Evolutionary conservation across 257 asterid genomes (phyloP).

Genomic region (Nicotiana knightiana): DNA sequence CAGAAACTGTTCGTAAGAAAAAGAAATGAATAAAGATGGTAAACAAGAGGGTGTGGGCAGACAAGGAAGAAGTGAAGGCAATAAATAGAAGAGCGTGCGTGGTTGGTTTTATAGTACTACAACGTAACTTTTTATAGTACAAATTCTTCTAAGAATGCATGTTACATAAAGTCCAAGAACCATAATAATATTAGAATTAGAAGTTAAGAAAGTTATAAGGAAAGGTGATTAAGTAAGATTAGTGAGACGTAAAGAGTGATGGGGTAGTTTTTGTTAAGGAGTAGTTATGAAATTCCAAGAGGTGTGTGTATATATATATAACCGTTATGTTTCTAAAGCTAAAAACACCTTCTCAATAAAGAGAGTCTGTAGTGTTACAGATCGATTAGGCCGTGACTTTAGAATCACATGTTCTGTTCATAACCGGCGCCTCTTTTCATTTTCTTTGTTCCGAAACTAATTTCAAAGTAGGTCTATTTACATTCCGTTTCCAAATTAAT

Average conservation of each 20-base stretch:
- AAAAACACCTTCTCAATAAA: neutral
- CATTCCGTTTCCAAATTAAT: neutral
- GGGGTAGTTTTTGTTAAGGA: neutral
- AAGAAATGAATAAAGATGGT: neutral
- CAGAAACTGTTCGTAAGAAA: neutral
- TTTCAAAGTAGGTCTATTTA: too few relatives aligned
- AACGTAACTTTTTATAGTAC: too few relatives aligned
- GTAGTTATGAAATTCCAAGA: slow-evolving; percentile 9
- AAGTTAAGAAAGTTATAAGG: too few relatives aligned
- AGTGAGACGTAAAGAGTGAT: neutral
- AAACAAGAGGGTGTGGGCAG: neutral
- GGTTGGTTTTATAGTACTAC: neutral
- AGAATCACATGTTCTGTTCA: neutral
- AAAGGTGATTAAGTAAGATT: too few relatives aligned
- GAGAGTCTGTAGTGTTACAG: neutral
- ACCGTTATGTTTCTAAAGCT: neutral
- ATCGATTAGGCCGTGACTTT: neutral
- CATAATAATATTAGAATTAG: too few relatives aligned
- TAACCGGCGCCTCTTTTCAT: neutral
- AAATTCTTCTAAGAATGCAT: neutral
- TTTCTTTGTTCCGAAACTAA: neutral
- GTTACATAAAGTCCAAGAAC: neutral
- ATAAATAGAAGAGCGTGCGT: slow-evolving; percentile 6
- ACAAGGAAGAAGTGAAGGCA: slow-evolving; percentile 7
- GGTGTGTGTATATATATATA: neutral